Evolutionary conservation across 257 asterid species (phyloP), one percentile per base, ranked within the genome.

Genomic region (Penstemon newberryi): DNA sequence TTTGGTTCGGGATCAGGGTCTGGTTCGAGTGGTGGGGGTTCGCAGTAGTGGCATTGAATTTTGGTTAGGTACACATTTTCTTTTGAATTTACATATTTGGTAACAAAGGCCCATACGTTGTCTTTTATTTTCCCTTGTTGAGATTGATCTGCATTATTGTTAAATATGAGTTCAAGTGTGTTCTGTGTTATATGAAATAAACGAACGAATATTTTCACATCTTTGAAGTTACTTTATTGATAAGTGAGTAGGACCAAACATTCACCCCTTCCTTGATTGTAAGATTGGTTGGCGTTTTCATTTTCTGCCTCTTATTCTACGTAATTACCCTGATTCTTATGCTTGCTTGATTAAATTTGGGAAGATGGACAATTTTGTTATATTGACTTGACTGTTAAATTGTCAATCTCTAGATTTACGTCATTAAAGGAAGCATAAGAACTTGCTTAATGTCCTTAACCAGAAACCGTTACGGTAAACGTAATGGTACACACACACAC

Each of bases 1-100:
- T 64, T 70, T 50, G 88, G 82, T 47, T 70, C 84, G 0, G 83
- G 82, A 6, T 80, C 82, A 7, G 79, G 85, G 53, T 70, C 87
- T 5, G 78, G 85, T 42, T 69, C 79, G 3, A 50, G 79, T 49
- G 61, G 80, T 56, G 85, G 79, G 52, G 86, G 77, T 13, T 45
- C 83, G n/a, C 79, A 60, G 39, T 75, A 71, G 37, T 70, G 66
- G 3, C 70, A 70, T 51, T 82, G 63, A 70, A 56, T 50, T 18
- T 60, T 1, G 62, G 39, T 73, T 51, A 50, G 60, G 78, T 77
- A 70, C 41, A 68, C n/a, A 40, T 44, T 56, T 37, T 49, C 33
- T 11, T 42, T 70, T 19, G 60, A 13, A 57, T 39, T 56, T 8
- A 47, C 9, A 13, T 13, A 47, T 49, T 60, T 51, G 4, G 5